Base-by-base conservation (phyloP, 805 yeast species). In the Wickerhamiella lipophila region DNA sequence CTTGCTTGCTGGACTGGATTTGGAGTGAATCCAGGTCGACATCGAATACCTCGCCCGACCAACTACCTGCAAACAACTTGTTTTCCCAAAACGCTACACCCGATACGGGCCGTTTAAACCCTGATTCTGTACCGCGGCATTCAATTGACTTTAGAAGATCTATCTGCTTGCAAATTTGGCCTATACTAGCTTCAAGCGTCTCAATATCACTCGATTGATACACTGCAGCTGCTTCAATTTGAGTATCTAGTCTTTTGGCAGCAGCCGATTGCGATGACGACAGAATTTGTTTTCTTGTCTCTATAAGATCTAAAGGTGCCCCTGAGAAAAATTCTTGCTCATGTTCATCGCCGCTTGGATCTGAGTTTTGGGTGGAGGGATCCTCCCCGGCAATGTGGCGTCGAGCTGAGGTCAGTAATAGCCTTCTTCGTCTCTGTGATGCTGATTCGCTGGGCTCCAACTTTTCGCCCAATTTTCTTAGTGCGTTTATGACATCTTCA, bases 11-110 rank as follows among this genome's bases (percentile, higher is more conserved):
- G 81, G 62, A 2, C 71, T 23, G 12, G 7, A 40, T 40, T 13
- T 40, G 29, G 9, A 38, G 15, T 7, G 15, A 6, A 3, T 61
- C 0, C 63, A 56, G 2, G 7, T 47, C 45, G 7, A 55, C 16
- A 13, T 84, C 53, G 52, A 71, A 73, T 4, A 85, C 56, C 23
- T 70, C 69, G 3, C 96, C 96, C 53, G 79, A 76, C 96, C 97
- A 89, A 32, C 92, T 82, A 0, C 87, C 92, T 12, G 77, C 68
- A 0, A 85, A 81, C 2, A 83, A 62, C 3, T 66, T 61, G 46
- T 67, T 59, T 0, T 66, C 63, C 15, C 26, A 13, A 3, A 75
- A 68, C 6, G 75, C 56, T 0, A 79, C 75, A 1, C 69, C 61
- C 0, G 94, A 79, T 0, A 83, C 70, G 3, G 94, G 85, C 50